Conservation (phyloP, 1,139 yeast genomes). For the Hansenula lynferdii region DNA sequence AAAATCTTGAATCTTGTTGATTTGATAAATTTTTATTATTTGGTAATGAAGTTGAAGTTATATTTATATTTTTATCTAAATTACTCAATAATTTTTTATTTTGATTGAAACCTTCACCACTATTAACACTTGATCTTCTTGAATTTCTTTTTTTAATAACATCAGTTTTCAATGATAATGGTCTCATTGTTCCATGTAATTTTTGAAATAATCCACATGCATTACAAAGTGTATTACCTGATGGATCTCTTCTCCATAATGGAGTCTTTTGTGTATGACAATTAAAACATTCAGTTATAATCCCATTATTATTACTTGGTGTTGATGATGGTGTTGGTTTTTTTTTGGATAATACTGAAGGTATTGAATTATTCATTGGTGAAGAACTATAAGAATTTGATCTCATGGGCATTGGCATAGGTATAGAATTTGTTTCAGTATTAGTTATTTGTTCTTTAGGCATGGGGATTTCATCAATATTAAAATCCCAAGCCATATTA, state of each 20-base stretch:
- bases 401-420: conserved; percentile 4
- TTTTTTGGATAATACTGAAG: conserved; percentile 14
- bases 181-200: conserved; percentile 92
- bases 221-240: conserved; percentile 91
- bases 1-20: conserved; percentile 7
- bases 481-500: conserved; percentile 15
- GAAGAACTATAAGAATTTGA: no score
- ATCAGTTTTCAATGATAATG: conserved; percentile 87
- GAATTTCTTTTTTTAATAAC: conserved; percentile 77
- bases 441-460: neutral
- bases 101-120: conserved; percentile 4
- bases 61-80: conserved; percentile 17
- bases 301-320: conserved; percentile 3
- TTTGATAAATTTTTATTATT: no score
- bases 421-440: neutral
- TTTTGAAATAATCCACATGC: conserved; percentile 95
- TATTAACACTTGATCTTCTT: conserved; percentile 25
- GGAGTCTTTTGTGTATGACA: conserved; percentile 95
- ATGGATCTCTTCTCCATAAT: conserved; percentile 91
- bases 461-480: conserved; percentile 10
- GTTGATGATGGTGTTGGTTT: conserved; percentile 13
- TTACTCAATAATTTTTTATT: conserved; percentile 13
- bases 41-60: conserved; percentile 9
- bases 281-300: conserved; percentile 58
- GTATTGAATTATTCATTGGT: conserved; percentile 12